Percentiles rank a stretch among this genome's conserved stretches.
These are phyloP conservation scores for Ophiostoma novo-ulmi DNA, from an alignment of 2,329 filamentous ascomycete species.

Conservation along the genomic window DNA sequence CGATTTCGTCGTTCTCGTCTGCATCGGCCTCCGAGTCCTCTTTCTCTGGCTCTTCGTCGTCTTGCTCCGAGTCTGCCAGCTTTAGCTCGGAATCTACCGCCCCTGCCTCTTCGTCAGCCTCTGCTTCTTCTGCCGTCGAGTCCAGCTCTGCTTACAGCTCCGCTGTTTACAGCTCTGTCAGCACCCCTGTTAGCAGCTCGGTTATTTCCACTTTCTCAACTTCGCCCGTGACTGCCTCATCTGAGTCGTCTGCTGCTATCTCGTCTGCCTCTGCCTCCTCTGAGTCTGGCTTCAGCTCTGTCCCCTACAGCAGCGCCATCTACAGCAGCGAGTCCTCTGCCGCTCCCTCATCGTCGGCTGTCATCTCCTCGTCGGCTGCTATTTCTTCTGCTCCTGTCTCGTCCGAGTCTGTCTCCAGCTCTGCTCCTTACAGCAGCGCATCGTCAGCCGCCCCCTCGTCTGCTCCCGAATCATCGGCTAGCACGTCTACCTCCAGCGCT, in stretches of 20 bases:
- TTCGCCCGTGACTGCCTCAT: neutral
- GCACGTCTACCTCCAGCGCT: conserved; percentile 8
- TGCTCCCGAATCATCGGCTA: neutral
- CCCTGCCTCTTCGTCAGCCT: neutral
- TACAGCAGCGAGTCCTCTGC: neutral
- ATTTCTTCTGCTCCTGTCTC: neutral
- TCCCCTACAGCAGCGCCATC: neutral
- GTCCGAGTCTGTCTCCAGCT: neutral
- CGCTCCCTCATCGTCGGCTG: neutral
- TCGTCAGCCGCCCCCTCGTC: neutral
- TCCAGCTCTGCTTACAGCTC: conserved; percentile 4
- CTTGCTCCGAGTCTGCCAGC: neutral
- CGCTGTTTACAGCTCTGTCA: conserved; percentile 2
- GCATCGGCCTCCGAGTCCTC: neutral
- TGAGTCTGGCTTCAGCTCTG: neutral
- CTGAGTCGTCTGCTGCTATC: neutral
- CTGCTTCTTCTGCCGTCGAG: neutral
- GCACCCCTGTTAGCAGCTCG: neutral
- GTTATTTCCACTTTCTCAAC: neutral
- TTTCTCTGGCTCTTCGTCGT: neutral
- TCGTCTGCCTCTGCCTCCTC: neutral
- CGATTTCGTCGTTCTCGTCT: neutral
- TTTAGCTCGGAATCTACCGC: neutral
- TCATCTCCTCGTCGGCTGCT: neutral
- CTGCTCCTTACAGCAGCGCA: neutral